Conservation (phyloP, 257 asterid species). For the Nicotiana obtusifolia region DNA sequence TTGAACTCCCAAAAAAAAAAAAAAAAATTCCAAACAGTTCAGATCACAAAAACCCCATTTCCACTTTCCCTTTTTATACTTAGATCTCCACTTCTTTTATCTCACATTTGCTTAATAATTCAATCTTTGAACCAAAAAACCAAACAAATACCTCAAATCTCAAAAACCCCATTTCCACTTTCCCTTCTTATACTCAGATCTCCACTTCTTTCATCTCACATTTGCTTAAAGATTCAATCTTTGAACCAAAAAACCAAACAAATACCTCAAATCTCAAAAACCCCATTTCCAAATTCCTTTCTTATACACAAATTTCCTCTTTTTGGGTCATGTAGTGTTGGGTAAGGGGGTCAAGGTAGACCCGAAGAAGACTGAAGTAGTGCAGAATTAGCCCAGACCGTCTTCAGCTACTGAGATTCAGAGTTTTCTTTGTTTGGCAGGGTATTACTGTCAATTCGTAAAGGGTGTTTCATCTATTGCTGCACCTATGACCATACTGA, state of each 20-base stretch:
- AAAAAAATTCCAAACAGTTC: not conserved
- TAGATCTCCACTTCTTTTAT: not conserved
- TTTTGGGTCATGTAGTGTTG: too few species aligned
- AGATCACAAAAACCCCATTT: slow-evolving; percentile 4
- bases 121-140: too few species aligned
- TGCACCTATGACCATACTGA: too few species aligned
- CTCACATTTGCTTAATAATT: slow-evolving; percentile 5
- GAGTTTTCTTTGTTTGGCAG: too few species aligned
- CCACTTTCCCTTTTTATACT: not conserved
- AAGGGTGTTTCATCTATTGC: too few species aligned
- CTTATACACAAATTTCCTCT: not conserved
- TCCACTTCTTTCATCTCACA: slow-evolving; percentile 12
- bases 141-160: not conserved
- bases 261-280: not conserved
- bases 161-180: slow-evolving; percentile 6
- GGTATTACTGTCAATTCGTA: too few species aligned
- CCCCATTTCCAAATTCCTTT: slow-evolving; percentile 5
- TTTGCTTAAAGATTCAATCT: slow-evolving; percentile 4
- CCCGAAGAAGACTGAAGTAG: too few species aligned
- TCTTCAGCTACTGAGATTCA: too few species aligned
- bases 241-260: not conserved
- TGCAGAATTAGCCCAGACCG: too few species aligned
- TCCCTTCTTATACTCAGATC: not conserved
- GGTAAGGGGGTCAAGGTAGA: too few species aligned
- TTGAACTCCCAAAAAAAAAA: too few species aligned